Evolutionary conservation across 129 eudicot species (phyloP).

Genomic region (Dittrichia graveolens): DNA sequence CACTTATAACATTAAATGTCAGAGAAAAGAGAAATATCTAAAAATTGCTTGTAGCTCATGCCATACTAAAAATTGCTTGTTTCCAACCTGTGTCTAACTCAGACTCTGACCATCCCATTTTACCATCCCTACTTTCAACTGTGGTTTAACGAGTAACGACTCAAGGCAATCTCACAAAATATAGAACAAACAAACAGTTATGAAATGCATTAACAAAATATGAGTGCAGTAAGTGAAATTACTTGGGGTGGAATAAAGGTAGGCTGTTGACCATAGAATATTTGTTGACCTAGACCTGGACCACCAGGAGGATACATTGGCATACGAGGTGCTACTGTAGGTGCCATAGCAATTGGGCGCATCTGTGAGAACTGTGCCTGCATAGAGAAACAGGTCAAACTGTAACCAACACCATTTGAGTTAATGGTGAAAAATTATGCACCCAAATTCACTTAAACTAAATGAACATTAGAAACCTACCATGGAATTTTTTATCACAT

Average conservation of each 20-base stretch:
- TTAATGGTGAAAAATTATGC: too few relatives aligned
- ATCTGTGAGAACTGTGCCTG: slow-evolving; percentile 89
- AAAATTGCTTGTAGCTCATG: too few relatives aligned
- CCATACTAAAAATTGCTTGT: too few relatives aligned
- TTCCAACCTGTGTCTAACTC: too few relatives aligned
- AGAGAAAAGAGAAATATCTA: too few relatives aligned
- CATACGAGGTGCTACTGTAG: slow-evolving; percentile 77
- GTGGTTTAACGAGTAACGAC: background rate
- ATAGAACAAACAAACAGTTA: background rate
- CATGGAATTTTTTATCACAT: too few relatives aligned
- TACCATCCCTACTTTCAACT: background rate
- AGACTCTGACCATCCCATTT: too few relatives aligned
- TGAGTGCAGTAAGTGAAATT: slow-evolving; percentile 16
- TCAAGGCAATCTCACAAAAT: slow-evolving; percentile 1
- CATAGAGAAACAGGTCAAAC: slow-evolving; percentile 16
- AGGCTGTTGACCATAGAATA: slow-evolving; percentile 88
- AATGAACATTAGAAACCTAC: too few relatives aligned
- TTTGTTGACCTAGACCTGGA: slow-evolving; percentile 83
- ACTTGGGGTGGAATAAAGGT: slow-evolving; percentile 87
- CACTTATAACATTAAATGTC: too few relatives aligned
- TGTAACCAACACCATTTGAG: background rate
- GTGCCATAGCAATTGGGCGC: slow-evolving; percentile 76
- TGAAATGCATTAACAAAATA: background rate
- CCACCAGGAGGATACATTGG: slow-evolving; percentile 91
- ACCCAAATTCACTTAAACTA: too few relatives aligned